Base-by-base conservation (phyloP, 768 basidiomycete genomes). In the Tulasnella sp. region DNA sequence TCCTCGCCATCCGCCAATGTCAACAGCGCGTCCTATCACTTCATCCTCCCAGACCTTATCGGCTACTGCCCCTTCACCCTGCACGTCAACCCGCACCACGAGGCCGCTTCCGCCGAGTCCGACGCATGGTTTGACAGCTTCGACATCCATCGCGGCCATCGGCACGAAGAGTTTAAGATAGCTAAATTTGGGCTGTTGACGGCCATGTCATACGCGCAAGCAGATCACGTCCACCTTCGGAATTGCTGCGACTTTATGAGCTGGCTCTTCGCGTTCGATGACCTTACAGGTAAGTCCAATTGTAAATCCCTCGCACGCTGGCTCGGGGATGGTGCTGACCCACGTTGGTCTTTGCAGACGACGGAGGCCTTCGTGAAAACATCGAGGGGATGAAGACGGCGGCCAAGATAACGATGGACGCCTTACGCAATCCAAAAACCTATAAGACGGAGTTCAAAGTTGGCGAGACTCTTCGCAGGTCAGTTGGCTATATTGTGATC, bases 201-300 rank as follows among this genome's bases (percentile, higher is more conserved):
- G 17, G 76, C 82, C 48, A 80, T 82, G 80, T 82, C 78, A 72
- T 86, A 85, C 68, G 76, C 84, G 19, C 71, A 78, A 51, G 78
- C 78, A 19, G 71, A 78, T n/a, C 68, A 74, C 45, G 77, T 79
- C 62, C 78, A 80, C 51, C 75, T 88, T 51, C 78, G 85, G 44
- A 80, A 83, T 50, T 83, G 81, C 75, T 82, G 82, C 68, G 86
- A 88, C 71, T 89, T 84, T 70, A 75, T 87, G 67, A 84, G 80
- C 64, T 88, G 81, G 68, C 78, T 88, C 55, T 88, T 88, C 73
- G 83, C 86, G 67, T 76, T 86, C 61, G 85, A 88, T 73, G 81
- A 88, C 67, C 75, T 88, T 61, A 87, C 85, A 21, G 34, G 34
- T 38, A 15, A 38, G 15, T 38, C n/a, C 5, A 15, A 5, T 38